Conservation (phyloP, 139 green algal species). For the Chlorella sp. region DNA sequence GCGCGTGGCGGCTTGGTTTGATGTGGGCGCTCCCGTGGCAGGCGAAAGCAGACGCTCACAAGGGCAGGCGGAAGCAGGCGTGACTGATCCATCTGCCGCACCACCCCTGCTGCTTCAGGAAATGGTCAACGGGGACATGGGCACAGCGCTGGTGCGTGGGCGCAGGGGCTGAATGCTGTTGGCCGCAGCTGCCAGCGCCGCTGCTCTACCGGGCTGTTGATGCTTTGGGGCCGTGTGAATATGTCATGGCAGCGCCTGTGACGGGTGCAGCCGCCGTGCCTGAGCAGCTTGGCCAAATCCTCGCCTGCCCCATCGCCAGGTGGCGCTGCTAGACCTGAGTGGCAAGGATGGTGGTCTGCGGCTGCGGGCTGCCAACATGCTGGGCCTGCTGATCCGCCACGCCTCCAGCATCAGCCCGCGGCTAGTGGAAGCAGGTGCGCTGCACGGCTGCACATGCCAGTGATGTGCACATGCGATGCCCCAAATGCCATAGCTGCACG, state of each 20-base stretch:
- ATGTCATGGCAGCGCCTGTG: too few relatives aligned
- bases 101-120: too few relatives aligned
- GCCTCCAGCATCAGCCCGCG: conserved; percentile 88
- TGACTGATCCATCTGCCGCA: too few relatives aligned
- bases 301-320: background rate
- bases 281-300: background rate
- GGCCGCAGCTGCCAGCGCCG: too few relatives aligned
- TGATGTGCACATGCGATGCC: too few relatives aligned
- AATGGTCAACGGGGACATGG: conserved; percentile 88
- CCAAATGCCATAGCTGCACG: too few relatives aligned
- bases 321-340: background rate
- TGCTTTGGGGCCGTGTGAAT: too few relatives aligned
- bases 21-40: too few relatives aligned
- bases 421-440: conserved; percentile 43
- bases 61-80: too few relatives aligned
- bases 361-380: conserved; percentile 50
- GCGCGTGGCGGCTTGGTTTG: too few relatives aligned
- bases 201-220: background rate
- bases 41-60: too few relatives aligned
- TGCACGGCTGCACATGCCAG: too few relatives aligned
- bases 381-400: conserved; percentile 88
- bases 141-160: conserved; percentile 74
- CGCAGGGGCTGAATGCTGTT: background rate
- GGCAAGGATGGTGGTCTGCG: conserved; percentile 2
- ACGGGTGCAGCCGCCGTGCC: background rate